These are phyloP conservation scores for Plectranthus barbatus DNA, from an alignment of 257 asterid genomes.

Conservation along the genomic window DNA sequence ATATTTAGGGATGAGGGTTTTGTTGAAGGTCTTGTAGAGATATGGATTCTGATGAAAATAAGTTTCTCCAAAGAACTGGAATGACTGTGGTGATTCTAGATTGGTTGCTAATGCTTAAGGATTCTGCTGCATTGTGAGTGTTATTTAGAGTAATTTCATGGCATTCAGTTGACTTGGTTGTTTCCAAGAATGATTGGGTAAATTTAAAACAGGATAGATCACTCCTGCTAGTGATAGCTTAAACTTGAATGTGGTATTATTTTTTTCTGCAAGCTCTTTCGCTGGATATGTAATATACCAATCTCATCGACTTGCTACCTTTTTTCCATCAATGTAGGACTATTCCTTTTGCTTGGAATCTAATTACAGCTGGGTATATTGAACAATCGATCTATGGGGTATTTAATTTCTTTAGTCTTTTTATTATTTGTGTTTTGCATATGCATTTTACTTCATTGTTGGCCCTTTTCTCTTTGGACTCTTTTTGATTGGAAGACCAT, in stretches of 20 bases:
- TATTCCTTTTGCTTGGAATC: conserved; percentile 97
- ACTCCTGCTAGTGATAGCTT: neutral
- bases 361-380: conserved; percentile 77
- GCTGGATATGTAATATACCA: neutral
- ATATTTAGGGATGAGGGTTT: neutral
- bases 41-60: neutral
- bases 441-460: neutral
- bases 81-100: neutral
- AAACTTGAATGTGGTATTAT: neutral
- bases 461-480: neutral
- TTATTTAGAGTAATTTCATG: neutral
- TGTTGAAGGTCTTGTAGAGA: no score
- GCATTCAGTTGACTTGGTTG: neutral
- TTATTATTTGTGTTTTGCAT: neutral
- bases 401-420: conserved; percentile 8
- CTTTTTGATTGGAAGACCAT: neutral
- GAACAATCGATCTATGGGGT: conserved; percentile 89
- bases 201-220: neutral
- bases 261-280: neutral
- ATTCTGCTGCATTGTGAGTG: neutral
- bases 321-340: conserved; percentile 46
- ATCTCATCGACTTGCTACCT: neutral
- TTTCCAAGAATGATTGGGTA: neutral
- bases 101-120: neutral
- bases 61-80: neutral